phyloP scores from a whole-genome alignment of 208 protist genomes.

The Acanthamoeba lugdunensis region DNA sequence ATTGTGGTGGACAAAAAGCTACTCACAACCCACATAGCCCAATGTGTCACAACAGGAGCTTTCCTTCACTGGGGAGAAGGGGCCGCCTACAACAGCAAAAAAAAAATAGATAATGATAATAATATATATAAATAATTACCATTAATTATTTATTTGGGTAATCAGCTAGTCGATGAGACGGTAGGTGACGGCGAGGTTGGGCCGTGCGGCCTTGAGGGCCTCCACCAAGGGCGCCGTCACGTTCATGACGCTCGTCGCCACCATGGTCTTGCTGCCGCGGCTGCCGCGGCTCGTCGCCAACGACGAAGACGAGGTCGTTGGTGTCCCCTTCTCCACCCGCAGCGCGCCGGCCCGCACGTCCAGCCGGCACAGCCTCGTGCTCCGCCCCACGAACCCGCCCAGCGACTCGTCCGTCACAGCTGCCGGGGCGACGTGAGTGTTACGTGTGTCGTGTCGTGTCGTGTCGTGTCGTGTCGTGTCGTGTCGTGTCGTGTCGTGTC shows the following conservation, averaged over 20 bases:
- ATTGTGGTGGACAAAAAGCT: too few relatives aligned
- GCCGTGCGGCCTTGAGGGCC: background rate
- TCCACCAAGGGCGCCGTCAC: background rate
- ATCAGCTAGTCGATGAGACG: background rate
- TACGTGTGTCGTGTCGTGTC: too few relatives aligned
- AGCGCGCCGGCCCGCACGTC: background rate
- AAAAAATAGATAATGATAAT: too few relatives aligned
- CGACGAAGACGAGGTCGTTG: too few relatives aligned
- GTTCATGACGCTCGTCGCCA: constrained; percentile 4
- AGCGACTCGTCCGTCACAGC: background rate
- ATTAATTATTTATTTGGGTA: too few relatives aligned
- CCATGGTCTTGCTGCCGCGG: background rate
- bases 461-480: too few relatives aligned
- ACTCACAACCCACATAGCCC: too few relatives aligned
- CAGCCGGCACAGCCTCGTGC: background rate
- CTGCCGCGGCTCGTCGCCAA: background rate
- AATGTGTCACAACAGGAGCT: too few relatives aligned
- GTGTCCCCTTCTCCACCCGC: background rate
- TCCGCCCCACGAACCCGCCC: background rate
- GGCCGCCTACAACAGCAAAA: too few relatives aligned
- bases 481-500: too few relatives aligned
- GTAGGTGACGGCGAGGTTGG: constrained; percentile 43
- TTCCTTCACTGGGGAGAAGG: too few relatives aligned
- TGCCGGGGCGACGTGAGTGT: background rate
- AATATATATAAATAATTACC: too few relatives aligned